Evolutionary conservation across 139 green algal species (phyloP).

Genomic region (Diplosphaera chodatii): DNA sequence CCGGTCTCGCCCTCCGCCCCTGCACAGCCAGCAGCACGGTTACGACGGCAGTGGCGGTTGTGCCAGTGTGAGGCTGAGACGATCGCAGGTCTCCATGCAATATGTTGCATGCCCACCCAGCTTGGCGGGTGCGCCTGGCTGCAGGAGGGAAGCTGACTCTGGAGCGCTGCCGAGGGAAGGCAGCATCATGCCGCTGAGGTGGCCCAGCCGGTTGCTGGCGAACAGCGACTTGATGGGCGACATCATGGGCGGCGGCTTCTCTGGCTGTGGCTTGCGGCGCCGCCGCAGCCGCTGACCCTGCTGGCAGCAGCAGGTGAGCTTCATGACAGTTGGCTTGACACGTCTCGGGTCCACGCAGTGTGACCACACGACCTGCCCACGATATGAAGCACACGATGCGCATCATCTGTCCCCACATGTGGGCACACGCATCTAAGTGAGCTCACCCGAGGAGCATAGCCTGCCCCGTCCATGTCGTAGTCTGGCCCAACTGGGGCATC

Average conservation of each 20-base stretch:
- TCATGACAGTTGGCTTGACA: conserved; percentile 1
- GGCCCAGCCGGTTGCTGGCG: conserved; percentile 2
- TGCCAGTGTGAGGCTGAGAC: too few species aligned
- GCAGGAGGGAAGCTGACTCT: conserved; percentile 12
- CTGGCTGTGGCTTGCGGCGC: conserved; percentile 41
- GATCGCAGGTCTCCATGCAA: too few species aligned
- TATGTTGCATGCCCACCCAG: not conserved
- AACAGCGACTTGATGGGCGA: conserved; percentile 39
- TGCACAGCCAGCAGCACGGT: too few species aligned
- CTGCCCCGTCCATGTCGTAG: not conserved
- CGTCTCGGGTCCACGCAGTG: too few species aligned
- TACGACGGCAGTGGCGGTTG: too few species aligned
- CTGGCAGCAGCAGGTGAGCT: not conserved
- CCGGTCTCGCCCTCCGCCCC: not conserved
- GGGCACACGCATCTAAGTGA: too few species aligned
- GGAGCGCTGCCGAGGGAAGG: not conserved
- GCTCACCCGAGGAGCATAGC: not conserved
- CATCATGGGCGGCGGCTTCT: conserved; percentile 27
- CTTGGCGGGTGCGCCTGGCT: not conserved
- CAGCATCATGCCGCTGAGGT: not conserved
- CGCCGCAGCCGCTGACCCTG: conserved; percentile 17
- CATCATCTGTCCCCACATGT: too few species aligned
- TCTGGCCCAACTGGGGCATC: not conserved
- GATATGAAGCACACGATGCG: too few species aligned
- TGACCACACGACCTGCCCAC: too few species aligned